Evolutionary conservation across 2,329 filamentous ascomycete species (phyloP).

Genomic region (Aspergillus felis): DNA sequence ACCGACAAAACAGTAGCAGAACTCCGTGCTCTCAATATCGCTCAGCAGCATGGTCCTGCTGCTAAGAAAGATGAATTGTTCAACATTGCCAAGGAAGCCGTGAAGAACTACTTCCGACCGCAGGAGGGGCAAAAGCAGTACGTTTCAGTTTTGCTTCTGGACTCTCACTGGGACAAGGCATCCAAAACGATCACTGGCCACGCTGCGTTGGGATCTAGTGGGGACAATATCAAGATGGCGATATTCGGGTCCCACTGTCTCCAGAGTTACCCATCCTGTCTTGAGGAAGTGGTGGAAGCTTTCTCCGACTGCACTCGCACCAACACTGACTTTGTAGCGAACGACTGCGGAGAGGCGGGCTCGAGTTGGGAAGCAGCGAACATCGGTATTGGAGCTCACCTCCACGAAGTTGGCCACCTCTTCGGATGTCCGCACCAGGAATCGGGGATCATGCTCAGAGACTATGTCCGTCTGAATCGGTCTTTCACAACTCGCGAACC

Average conservation of each 20-base stretch:
- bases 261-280: constrained; percentile 81
- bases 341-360: constrained; percentile 80
- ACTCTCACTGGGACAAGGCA: constrained; percentile 78
- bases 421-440: constrained; percentile 89
- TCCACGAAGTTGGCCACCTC: constrained; percentile 86
- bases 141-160: constrained; percentile 80
- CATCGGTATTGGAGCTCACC: constrained; percentile 85
- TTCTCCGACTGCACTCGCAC: constrained; percentile 90
- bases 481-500: constrained; percentile 78
- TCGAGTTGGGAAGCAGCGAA: constrained; percentile 96
- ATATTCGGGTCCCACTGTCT: constrained; percentile 91
- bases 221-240: constrained; percentile 72
- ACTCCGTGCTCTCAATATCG: constrained; percentile 70
- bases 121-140: constrained; percentile 77
- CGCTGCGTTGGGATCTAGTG: constrained; percentile 73
- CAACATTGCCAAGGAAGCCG: constrained; percentile 70
- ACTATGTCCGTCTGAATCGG: constrained; percentile 80
- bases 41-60: constrained; percentile 70
- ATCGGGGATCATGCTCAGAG: constrained; percentile 84
- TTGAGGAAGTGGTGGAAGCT: constrained; percentile 85
- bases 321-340: constrained; percentile 73
- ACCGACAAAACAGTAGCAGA: constrained; percentile 80
- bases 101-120: constrained; percentile 72
- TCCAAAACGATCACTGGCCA: constrained; percentile 71
- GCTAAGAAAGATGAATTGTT: constrained; percentile 71